phyloP scores from a whole-genome alignment of 768 basidiomycete genomes.

The Hypsizygus marmoreus region DNA sequence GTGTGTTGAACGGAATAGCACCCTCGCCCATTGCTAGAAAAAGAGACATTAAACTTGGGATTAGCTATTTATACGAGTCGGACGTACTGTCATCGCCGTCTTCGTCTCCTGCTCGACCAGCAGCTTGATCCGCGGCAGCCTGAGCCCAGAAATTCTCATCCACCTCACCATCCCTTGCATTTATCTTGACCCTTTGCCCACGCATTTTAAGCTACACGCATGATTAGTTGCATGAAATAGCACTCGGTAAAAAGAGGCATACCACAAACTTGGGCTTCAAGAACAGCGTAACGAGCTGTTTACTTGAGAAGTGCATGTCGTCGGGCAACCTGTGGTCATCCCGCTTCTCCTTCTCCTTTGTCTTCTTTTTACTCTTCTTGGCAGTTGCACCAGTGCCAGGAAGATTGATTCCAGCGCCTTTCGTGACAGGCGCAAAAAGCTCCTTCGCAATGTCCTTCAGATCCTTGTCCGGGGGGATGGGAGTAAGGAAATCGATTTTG shows the following conservation, averaged over 20 bases:
- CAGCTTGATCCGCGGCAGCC: constrained; percentile 84
- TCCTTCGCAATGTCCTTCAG: constrained; percentile 65
- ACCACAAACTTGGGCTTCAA: constrained; percentile 95
- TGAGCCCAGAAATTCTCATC: constrained; percentile 98
- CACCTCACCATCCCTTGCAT: constrained; percentile 80
- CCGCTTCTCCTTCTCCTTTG: constrained; percentile 61
- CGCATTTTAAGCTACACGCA: constrained; percentile 81
- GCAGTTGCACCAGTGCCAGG: constrained; percentile 51
- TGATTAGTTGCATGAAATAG: constrained; percentile 5
- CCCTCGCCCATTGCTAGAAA: constrained; percentile 37
- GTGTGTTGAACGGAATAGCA: constrained; percentile 86
- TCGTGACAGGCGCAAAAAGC: constrained; percentile 77
- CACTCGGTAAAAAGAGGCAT: constrained; percentile 26
- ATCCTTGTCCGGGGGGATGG: constrained; percentile 56
- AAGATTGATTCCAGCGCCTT: constrained; percentile 68
- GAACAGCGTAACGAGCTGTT: constrained; percentile 89
- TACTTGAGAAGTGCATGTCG: constrained; percentile 95
- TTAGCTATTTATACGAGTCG: background rate
- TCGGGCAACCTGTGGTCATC: constrained; percentile 85
- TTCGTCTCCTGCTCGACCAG: constrained; percentile 49
- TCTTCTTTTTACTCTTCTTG: constrained; percentile 49
- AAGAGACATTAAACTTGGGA: background rate
- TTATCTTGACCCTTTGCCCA: constrained; percentile 59
- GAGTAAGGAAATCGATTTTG: constrained; percentile 76
- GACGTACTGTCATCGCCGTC: constrained; percentile 64